A percentile compares a stretch with the other conserved stretches of the same genome.
Evolutionary conservation across 2,329 filamentous ascomycete genomes (phyloP).

Genomic region (Arthrobotrys entomopaga): DNA sequence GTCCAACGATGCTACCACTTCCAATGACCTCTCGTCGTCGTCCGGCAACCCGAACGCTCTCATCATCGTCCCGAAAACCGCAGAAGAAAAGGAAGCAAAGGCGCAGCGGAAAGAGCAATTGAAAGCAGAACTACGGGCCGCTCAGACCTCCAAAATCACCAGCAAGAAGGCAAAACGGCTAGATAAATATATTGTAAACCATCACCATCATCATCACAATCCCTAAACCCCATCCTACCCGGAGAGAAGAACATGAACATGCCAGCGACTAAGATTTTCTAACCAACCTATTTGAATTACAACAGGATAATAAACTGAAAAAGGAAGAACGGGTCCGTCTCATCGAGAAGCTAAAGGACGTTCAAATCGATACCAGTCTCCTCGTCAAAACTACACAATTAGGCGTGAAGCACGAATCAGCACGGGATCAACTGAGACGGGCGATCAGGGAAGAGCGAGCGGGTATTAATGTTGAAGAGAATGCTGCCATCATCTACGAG

Average conservation of each 20-base stretch:
- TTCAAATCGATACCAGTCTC: conserved; percentile 82
- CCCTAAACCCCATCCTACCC: too few species aligned
- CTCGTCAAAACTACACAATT: conserved; percentile 81
- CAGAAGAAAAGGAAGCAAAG: conserved; percentile 50
- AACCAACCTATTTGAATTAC: conserved; percentile 9
- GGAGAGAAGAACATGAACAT: too few species aligned
- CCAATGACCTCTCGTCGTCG: conserved; percentile 40
- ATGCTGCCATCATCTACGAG: conserved; percentile 69
- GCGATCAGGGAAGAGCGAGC: conserved; percentile 73
- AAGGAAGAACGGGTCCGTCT: conserved; percentile 91
- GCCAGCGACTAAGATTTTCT: conserved; percentile 5
- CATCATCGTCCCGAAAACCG: conserved; percentile 42
- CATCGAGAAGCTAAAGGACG: conserved; percentile 80
- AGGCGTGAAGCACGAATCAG: conserved; percentile 77
- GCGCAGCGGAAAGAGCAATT: conserved; percentile 59
- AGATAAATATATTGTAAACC: conserved; percentile 72
- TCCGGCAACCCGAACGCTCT: conserved; percentile 45
- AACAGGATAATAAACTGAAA: conserved; percentile 83
- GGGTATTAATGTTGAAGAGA: conserved; percentile 66
- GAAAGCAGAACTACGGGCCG: conserved; percentile 67
- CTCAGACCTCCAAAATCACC: conserved; percentile 68
- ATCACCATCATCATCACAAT: not conserved
- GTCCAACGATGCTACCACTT: conserved; percentile 23
- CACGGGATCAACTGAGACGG: conserved; percentile 73
- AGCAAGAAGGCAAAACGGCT: conserved; percentile 74